Evolutionary conservation across 2,329 filamentous ascomycete genomes (phyloP).

Genomic region (Rutstroemia sp.): DNA sequence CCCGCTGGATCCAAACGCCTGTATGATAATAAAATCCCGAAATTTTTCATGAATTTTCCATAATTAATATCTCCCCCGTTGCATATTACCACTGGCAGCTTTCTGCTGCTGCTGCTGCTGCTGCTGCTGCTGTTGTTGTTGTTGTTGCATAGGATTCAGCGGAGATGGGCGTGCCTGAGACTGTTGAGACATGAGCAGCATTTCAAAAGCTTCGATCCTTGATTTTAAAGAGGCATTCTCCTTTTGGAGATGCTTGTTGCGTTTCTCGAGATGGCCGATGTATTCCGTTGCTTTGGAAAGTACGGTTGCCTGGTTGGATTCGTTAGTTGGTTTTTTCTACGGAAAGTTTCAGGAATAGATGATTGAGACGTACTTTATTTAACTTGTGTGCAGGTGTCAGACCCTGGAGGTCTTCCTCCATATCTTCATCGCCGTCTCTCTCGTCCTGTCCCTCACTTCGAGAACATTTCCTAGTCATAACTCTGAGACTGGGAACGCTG

Average conservation of each 20-base stretch:
- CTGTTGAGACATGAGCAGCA: constrained; percentile 61
- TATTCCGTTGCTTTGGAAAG: constrained; percentile 94
- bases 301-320: constrained; percentile 36
- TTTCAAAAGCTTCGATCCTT: constrained; percentile 68
- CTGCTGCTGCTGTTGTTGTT: neutral
- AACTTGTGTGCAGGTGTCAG: constrained; percentile 58
- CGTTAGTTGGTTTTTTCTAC: neutral
- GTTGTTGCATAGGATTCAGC: neutral
- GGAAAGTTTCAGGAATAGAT: neutral
- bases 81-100: neutral
- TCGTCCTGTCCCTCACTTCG: constrained; percentile 36
- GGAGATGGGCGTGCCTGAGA: neutral
- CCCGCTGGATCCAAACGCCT: too few relatives aligned
- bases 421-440: constrained; percentile 31
- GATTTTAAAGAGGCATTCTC: constrained; percentile 75
- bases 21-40: too few relatives aligned
- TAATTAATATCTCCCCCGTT: neutral
- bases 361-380: constrained; percentile 46
- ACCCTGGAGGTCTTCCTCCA: constrained; percentile 47
- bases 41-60: neutral
- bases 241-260: constrained; percentile 72
- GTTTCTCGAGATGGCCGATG: constrained; percentile 85
- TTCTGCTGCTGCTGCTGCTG: neutral
- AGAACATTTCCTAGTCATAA: constrained; percentile 38
- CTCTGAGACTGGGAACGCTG: constrained; percentile 62